phyloP scores from a whole-genome alignment of 129 eudicot species.

The Cynara cardunculus region DNA sequence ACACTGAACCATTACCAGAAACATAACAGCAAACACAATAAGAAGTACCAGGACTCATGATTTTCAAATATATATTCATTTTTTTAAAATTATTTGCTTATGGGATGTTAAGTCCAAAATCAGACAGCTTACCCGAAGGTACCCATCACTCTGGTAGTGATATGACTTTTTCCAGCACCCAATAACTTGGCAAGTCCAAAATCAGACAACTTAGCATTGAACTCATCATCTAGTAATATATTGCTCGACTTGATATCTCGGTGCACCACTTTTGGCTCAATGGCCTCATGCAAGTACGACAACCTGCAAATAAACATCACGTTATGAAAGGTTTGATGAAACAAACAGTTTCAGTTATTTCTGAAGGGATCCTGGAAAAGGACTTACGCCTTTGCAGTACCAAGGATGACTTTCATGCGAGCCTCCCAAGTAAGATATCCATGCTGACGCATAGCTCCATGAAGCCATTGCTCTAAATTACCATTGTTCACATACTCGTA shows the following conservation, averaged over 20 bases:
- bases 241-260: slow-evolving; percentile 89
- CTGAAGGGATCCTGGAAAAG: background rate
- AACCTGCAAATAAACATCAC: slow-evolving; percentile 39
- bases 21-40: background rate
- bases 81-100: slow-evolving; percentile 7
- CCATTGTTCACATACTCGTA: slow-evolving; percentile 85
- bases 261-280: slow-evolving; percentile 89
- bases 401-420: slow-evolving; percentile 69
- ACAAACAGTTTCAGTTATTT: too few species aligned
- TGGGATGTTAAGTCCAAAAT: slow-evolving; percentile 45
- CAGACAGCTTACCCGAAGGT: slow-evolving; percentile 56
- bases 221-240: slow-evolving; percentile 68
- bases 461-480: slow-evolving; percentile 85
- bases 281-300: slow-evolving; percentile 82
- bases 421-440: slow-evolving; percentile 93
- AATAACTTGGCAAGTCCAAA: slow-evolving; percentile 88
- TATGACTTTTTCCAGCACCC: slow-evolving; percentile 82
- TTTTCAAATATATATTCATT: too few species aligned
- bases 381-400: slow-evolving; percentile 90
- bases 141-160: slow-evolving; percentile 90
- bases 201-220: slow-evolving; percentile 78
- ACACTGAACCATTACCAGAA: too few species aligned
- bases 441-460: slow-evolving; percentile 71
- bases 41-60: background rate
- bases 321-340: background rate